These are phyloP conservation scores for Urtica urens DNA, from an alignment of 306 rosid species.

Conservation along the genomic window DNA sequence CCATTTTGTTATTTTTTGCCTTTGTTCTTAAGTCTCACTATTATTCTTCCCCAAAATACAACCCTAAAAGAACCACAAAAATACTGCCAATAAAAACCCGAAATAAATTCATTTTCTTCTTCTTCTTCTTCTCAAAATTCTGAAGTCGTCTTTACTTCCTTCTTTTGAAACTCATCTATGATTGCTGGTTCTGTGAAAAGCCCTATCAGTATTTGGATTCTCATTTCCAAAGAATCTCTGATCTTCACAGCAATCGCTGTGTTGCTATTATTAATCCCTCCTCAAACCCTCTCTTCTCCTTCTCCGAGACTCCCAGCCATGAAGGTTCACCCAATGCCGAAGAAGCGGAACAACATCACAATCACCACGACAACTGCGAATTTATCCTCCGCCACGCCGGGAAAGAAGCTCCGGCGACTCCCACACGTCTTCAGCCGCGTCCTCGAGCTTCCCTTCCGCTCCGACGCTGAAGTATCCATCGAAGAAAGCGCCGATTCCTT, in stretches of 20 bases:
- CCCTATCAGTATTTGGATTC: conserved; percentile 27
- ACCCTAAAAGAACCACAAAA: not conserved
- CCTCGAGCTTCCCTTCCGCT: conserved; percentile 83
- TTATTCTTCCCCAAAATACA: not conserved
- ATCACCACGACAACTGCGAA: conserved; percentile 49
- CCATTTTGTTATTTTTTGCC: no score
- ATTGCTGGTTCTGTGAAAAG: conserved; percentile 21
- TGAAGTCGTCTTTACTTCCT: not conserved
- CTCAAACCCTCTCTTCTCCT: not conserved
- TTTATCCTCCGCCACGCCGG: conserved; percentile 19
- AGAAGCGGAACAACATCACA: conserved; percentile 83
- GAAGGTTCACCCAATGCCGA: conserved; percentile 90
- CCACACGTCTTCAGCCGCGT: conserved; percentile 92
- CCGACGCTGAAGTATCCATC: conserved; percentile 76
- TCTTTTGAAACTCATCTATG: conserved; percentile 33
- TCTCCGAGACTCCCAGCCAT: conserved; percentile 24
- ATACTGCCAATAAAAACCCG: not conserved
- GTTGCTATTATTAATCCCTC: no score
- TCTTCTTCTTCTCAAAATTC: no score
- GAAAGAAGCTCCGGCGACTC: conserved; percentile 76
- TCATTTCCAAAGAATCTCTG: conserved; percentile 10
- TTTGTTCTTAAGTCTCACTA: conserved; percentile 1
- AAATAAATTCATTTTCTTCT: not conserved
- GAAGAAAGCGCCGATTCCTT: conserved; percentile 72
- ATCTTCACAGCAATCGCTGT: not conserved